Evolutionary conservation across 2,329 filamentous ascomycete species (phyloP), one percentile per base, ranked within the genome.

Genomic region (Aspergillus hortae): DNA sequence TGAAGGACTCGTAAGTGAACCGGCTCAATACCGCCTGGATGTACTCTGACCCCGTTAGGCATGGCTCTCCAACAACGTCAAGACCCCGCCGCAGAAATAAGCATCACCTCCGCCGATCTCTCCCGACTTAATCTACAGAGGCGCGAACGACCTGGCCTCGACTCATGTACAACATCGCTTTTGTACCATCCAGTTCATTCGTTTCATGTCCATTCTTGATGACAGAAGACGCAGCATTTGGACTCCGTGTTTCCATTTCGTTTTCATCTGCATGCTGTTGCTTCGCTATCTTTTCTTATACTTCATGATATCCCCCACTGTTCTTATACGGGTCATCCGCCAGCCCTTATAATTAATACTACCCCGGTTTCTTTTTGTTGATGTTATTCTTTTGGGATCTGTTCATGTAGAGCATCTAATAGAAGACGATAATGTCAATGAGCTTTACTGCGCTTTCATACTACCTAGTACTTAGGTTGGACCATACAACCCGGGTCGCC

Each of bases 51-150:
- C 52, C 40, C 41, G 10, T 30, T 47, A 30, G 80, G 78, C 85
- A 49, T 92, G 89, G 89, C 79, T 92, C 60, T 90, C 87, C 59
- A 90, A 90, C 75, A 92, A 91, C 68, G 86, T 92, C 75, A 92
- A 92, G 77, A 74, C 74, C 27, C 72, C 69, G 52, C 70, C 74
- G 27, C 62, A 67, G 56, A 74, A 73, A 68, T 73, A 68, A 64
- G 57, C 44, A 35, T 44, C 43, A 44, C 53, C 53, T 53, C 53
- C 51, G 23, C 35, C 47, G 33, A 50, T 35, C 32, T 33, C 25
- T 46, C 19, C 44, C 44, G 27, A 19, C 46, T 54, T 56, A 51
- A 58, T 52, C 53, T 51, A 19, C 49, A 63, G 58, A 60, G 56
- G 55, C 55, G 46, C 36, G 44, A 45, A 35, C 45, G 44, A 42